phyloP scores from a whole-genome alignment of 2,329 filamentous ascomycete genomes.

The Pseudocercospora fijiensis region DNA sequence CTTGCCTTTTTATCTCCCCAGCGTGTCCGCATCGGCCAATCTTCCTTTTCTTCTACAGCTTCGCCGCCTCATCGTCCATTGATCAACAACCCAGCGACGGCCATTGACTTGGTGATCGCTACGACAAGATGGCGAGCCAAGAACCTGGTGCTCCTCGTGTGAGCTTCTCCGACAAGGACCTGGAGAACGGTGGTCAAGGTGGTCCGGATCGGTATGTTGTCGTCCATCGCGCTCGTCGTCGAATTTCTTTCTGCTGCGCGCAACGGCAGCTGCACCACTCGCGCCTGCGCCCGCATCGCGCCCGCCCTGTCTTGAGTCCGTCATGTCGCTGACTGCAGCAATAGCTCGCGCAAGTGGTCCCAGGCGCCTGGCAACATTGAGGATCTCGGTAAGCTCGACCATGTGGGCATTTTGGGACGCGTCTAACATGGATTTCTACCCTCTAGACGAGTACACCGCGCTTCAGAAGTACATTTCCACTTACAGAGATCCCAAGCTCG shows the following conservation, averaged over 20 bases:
- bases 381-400: constrained; percentile 38
- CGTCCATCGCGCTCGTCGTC: constrained; percentile 1
- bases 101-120: constrained; percentile 38
- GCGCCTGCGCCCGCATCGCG: not conserved
- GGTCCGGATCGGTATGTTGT: constrained; percentile 25
- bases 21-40: constrained; percentile 14
- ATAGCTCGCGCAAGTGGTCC: constrained; percentile 42
- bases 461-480: constrained; percentile 67
- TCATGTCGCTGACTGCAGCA: constrained; percentile 21
- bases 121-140: constrained; percentile 34
- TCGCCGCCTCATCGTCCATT: constrained; percentile 12
- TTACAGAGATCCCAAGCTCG: constrained; percentile 60
- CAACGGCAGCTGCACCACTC: constrained; percentile 10
- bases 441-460: constrained; percentile 62
- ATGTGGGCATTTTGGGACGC: constrained; percentile 5
- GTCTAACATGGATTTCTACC: constrained; percentile 26
- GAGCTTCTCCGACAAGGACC: constrained; percentile 43
- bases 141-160: constrained; percentile 36
- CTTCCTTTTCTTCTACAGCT: constrained; percentile 18
- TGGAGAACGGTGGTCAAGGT: constrained; percentile 40
- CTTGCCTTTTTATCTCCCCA: constrained; percentile 19
- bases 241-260: not conserved
- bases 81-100: constrained; percentile 24
- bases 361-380: constrained; percentile 44
- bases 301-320: not conserved